These are phyloP conservation scores for Fusarium mangiferae DNA, from an alignment of 2,329 filamentous ascomycete genomes.

Conservation along the genomic window DNA sequence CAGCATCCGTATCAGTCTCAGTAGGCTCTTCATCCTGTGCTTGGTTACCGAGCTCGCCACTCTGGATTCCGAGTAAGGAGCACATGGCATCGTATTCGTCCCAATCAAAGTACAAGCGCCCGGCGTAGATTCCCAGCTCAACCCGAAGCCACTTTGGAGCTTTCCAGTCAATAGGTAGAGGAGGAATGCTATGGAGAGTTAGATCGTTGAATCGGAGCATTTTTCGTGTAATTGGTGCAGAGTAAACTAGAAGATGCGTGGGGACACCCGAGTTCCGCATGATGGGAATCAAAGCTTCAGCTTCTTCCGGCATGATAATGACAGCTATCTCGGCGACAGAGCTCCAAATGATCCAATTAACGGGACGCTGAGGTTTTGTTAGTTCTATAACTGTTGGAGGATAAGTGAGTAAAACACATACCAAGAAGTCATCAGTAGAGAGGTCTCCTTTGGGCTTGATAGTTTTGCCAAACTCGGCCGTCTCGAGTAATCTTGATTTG, in stretches of 20 bases:
- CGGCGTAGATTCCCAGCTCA: slow-evolving; percentile 69
- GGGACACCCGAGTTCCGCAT: slow-evolving; percentile 44
- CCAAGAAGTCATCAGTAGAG: slow-evolving; percentile 38
- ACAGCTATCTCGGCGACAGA: slow-evolving; percentile 58
- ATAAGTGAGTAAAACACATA: slow-evolving; percentile 1
- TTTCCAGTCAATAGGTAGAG: slow-evolving; percentile 55
- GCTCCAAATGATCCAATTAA: slow-evolving; percentile 71
- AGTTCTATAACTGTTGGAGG: background rate
- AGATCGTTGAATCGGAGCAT: slow-evolving; percentile 71
- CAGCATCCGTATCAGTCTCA: background rate
- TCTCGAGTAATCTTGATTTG: slow-evolving; percentile 45
- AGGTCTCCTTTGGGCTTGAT: slow-evolving; percentile 37
- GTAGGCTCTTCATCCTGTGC: slow-evolving; percentile 1
- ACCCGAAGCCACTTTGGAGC: slow-evolving; percentile 64
- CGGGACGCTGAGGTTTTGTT: slow-evolving; percentile 51
- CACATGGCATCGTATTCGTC: slow-evolving; percentile 55
- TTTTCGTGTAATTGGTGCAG: slow-evolving; percentile 57
- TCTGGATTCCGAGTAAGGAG: slow-evolving; percentile 46
- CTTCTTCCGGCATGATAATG: slow-evolving; percentile 71
- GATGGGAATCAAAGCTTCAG: slow-evolving; percentile 61
- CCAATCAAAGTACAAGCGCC: slow-evolving; percentile 68
- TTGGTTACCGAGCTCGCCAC: background rate
- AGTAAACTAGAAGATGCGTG: slow-evolving; percentile 61
- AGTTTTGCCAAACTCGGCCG: slow-evolving; percentile 41
- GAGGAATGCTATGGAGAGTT: slow-evolving; percentile 62